These are phyloP conservation scores for Plasmopara viticola DNA, from an alignment of 352 stramenopile species.

Conservation along the genomic window DNA sequence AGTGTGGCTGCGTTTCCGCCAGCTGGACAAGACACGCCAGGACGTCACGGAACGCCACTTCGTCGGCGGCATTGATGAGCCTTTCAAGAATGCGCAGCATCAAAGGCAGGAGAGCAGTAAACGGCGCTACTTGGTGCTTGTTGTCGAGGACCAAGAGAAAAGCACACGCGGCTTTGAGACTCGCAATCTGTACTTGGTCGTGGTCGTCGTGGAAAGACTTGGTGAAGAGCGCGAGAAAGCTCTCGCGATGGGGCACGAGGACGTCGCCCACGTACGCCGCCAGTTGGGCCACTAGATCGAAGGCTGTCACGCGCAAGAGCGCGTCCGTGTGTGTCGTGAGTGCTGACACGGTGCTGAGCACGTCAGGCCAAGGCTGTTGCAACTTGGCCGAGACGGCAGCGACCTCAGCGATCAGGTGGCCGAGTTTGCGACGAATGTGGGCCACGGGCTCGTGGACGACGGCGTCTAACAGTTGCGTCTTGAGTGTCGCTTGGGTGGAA, in stretches of 20 bases:
- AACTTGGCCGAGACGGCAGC: constrained; percentile 46
- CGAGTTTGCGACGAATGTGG: constrained; percentile 78
- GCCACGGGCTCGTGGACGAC: constrained; percentile 55
- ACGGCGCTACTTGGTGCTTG: constrained; percentile 56
- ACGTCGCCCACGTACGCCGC: constrained; percentile 61
- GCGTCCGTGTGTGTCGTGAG: constrained; percentile 53
- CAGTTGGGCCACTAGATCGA: constrained; percentile 72
- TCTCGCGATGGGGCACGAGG: constrained; percentile 69
- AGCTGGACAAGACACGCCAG: constrained; percentile 69
- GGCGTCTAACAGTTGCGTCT: constrained; percentile 67
- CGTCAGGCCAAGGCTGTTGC: constrained; percentile 61
- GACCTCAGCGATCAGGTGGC: constrained; percentile 70
- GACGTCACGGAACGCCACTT: constrained; percentile 64
- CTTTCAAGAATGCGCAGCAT: constrained; percentile 78
- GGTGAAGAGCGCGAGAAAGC: constrained; percentile 72
- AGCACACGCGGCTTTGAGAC: constrained; percentile 58
- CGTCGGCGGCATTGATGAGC: constrained; percentile 51
- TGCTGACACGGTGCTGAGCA: constrained; percentile 54
- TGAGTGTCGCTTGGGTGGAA: constrained; percentile 46
- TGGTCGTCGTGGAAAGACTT: constrained; percentile 61
- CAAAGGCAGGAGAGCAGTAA: constrained; percentile 56
- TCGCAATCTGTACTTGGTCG: constrained; percentile 60
- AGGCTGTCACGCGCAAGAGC: constrained; percentile 62
- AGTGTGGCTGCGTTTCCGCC: constrained; percentile 71
- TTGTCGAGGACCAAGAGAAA: constrained; percentile 76